Evolutionary conservation across 192 early-diverging fungal species (phyloP), one percentile per base, ranked within the genome.

Genomic region (Linnemannia elongata): DNA sequence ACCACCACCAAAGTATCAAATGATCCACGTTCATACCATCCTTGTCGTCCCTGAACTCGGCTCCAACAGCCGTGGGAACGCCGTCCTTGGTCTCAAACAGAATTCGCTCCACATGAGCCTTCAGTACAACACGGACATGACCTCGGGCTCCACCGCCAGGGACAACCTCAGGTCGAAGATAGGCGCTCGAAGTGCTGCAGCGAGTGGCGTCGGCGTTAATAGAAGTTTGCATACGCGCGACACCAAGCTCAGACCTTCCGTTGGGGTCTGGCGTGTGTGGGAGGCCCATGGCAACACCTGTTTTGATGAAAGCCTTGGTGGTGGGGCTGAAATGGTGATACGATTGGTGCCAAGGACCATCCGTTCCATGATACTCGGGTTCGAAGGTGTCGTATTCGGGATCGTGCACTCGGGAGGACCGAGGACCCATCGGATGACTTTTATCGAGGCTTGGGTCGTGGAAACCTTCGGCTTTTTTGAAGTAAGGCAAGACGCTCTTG

Each of bases 121-220:
- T 47, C 45, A 45, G 6, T 2, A 78, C 57, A 52, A 83, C 71
- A 15, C 82, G 76, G 60, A 83, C 41, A 8, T 55, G 45, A 9
- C 82, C 82, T 52, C 82, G 52, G 7, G 18, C 10, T 6, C 70
- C 82, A 2, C 76, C 71, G 30, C 82, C 82, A 54, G 82, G 82
- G 4, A 83, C 82, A 38, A 68, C 27, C 22, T 83, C 69, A 27
- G 76, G 70, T 10, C 76, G 57, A 27, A 83, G 57, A 49, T 78
- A 83, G 0, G 82, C 82, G 20, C 33, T 74, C 12, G 82, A 77
- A 22, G 35, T 38, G 24, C 70, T 73, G 35, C 71, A 75, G 13
- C 82, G 69, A 27, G 38, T 54, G 0, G 55, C 82, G 35, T 83
- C n/a, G 3, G 55, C 6, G 6, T 74, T 42, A 2, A 74, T 39